Evolutionary conservation across 371 early-diverging fungal genomes (phyloP).

Genomic region (Dipsacomyces acuminosporus): DNA sequence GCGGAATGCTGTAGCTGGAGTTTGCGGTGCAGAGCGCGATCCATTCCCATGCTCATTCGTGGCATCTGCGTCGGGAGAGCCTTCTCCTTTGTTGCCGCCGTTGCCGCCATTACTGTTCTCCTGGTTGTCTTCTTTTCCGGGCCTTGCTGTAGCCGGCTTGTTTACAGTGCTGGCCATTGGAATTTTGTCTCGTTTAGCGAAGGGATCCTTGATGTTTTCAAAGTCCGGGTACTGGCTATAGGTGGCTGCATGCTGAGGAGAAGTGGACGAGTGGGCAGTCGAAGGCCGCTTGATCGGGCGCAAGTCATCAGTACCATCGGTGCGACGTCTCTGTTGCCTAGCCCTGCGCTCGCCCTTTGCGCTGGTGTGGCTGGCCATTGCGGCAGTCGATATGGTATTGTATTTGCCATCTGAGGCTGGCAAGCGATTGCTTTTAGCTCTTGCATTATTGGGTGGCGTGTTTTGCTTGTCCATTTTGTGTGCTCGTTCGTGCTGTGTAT

Average conservation of each 20-base stretch:
- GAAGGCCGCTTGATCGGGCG: slow-evolving; percentile 18
- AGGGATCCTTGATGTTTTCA: slow-evolving; percentile 39
- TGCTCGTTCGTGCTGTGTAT: no score
- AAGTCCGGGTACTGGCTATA: slow-evolving; percentile 46
- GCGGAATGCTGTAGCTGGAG: no score
- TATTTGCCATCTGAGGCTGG: no score
- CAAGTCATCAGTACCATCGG: slow-evolving; percentile 15
- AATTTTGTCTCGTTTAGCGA: slow-evolving; percentile 46
- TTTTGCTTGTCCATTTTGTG: no score
- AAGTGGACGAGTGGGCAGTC: slow-evolving; percentile 25
- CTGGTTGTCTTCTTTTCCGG: neutral
- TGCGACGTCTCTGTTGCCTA: slow-evolving; percentile 29
- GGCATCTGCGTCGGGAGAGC: neutral
- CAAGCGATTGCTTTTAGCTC: no score
- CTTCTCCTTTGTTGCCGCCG: neutral
- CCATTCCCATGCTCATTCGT: neutral
- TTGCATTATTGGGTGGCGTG: no score
- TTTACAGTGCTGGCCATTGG: slow-evolving; percentile 5
- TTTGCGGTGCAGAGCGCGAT: no score
- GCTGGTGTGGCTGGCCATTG: slow-evolving; percentile 11
- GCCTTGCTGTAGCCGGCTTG: no score
- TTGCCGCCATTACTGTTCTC: neutral
- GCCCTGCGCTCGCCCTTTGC: slow-evolving; percentile 12
- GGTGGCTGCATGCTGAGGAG: slow-evolving; percentile 20
- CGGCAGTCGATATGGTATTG: no score